phyloP scores from a whole-genome alignment of 2,329 filamentous ascomycete species.

The Colletotrichum melonis region DNA sequence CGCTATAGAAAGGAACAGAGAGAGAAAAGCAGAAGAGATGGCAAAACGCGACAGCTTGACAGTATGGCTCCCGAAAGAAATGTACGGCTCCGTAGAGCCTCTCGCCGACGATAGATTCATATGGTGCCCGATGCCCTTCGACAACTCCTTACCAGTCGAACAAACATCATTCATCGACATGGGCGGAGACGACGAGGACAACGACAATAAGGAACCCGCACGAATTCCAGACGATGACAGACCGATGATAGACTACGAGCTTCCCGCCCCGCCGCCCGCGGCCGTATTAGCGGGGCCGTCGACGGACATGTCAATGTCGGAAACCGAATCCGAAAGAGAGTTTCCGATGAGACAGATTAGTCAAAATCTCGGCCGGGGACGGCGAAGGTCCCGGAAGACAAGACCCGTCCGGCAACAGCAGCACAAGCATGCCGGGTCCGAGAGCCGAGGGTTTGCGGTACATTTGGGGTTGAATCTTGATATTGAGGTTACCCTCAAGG shows the following conservation, averaged over 20 bases:
- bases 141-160: constrained; percentile 25
- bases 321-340: constrained; percentile 20
- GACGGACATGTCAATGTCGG: constrained; percentile 1
- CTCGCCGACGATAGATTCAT: constrained; percentile 29
- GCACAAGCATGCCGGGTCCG: background rate
- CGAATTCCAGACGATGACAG: background rate
- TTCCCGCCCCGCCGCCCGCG: background rate
- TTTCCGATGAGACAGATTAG: background rate
- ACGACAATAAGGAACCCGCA: background rate
- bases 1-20: background rate
- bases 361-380: background rate
- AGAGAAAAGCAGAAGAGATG: background rate
- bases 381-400: background rate
- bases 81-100: constrained; percentile 29
- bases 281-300: background rate
- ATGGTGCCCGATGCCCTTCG: constrained; percentile 30
- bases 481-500: constrained; percentile 25
- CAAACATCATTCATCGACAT: constrained; percentile 31
- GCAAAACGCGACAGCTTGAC: constrained; percentile 20
- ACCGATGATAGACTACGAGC: background rate
- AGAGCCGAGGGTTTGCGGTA: constrained; percentile 18
- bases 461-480: constrained; percentile 22
- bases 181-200: background rate
- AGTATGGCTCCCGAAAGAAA: constrained; percentile 31
- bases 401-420: background rate